A percentile compares a stretch with the other conserved stretches of the same genome.
These are phyloP conservation scores for Apiospora pterosperma DNA, from an alignment of 2,329 filamentous ascomycete species.

Conservation along the genomic window DNA sequence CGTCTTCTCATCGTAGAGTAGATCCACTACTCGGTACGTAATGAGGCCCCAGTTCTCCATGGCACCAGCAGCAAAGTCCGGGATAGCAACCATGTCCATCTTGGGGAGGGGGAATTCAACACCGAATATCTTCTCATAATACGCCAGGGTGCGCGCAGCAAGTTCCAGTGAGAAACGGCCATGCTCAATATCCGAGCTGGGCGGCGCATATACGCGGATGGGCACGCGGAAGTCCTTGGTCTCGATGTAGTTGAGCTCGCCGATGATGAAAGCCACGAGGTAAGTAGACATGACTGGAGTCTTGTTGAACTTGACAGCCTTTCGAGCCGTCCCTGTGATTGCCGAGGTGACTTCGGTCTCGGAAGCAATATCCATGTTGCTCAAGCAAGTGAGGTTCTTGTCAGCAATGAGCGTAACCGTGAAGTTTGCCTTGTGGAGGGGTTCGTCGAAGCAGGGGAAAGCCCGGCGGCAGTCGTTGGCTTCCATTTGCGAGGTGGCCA, in stretches of 20 bases:
- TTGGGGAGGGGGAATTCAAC: constrained; percentile 84
- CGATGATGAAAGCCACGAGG: constrained; percentile 88
- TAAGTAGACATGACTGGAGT: constrained; percentile 96
- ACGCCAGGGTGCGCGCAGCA: constrained; percentile 82
- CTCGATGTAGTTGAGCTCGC: constrained; percentile 91
- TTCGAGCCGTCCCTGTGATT: constrained; percentile 63
- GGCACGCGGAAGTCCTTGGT: constrained; percentile 88
- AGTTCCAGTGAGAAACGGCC: constrained; percentile 88
- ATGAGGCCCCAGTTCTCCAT: constrained; percentile 99
- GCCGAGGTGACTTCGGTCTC: constrained; percentile 70
- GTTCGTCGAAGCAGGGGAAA: constrained; percentile 96
- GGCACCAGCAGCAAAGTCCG: constrained; percentile 90
- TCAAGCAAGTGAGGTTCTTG: constrained; percentile 84
- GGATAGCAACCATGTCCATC: constrained; percentile 96
- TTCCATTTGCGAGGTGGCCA: constrained; percentile 95
- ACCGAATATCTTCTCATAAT: constrained; percentile 94
- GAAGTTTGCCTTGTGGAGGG: constrained; percentile 88
- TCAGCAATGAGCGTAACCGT: constrained; percentile 89
- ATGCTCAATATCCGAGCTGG: constrained; percentile 85
- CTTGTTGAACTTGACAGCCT: constrained; percentile 87
- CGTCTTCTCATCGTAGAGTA: constrained; percentile 88
- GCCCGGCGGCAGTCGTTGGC: constrained; percentile 88
- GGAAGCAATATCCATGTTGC: constrained; percentile 91
- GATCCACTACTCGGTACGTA: constrained; percentile 88
- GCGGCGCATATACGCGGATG: constrained; percentile 89